Evolutionary conservation across 129 eudicot genomes (phyloP), one percentile per base, ranked within the genome.

Genomic region (Scalesia atractyloides): DNA sequence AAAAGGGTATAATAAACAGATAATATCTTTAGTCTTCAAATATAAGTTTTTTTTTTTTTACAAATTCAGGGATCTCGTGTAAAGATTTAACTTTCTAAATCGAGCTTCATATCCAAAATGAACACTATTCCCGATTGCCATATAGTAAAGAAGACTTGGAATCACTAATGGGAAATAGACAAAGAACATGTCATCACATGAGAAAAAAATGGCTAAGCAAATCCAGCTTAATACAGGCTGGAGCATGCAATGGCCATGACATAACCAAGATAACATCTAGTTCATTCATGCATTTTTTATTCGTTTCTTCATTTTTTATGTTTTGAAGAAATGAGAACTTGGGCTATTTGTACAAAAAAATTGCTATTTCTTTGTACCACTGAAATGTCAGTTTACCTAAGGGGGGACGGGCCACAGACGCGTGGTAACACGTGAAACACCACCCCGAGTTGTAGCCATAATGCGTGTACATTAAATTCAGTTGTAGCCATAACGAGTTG

Each of bases 181-280:
- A 58, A 36, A 19, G 17, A 26, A 41, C 56, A 51, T 41, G 65
- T 19, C 66, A 41, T 57, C 49, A 59, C 63, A 59, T 77, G 76
- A 76, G 54, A 46, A 68, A 24, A 46, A 52, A 24, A 52, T 48
- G 24, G 15, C 19, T 20, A 49, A 59, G 70, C 14, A 69, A 44
- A 48, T 69, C 64, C 81, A 77, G 16, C 75, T 77, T 60, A 24
- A 9, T 61, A 62, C 56, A 69, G 68, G 56, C 76, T 77, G 81
- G 64, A 69, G 34, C 46, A 20, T 53, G 54, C 72, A 17, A 54
- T 39, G 66, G 58, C 24, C 9, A 18, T 50, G 73, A 65, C 71
- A 49, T 63, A 63, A 52, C 18, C 69, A 48, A 13, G 20, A 16
- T 49, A 12, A 12, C 65, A 68, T n/a, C 56, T 39, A 41, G 43